Conservation (phyloP, 345 rosid genomes). For the Zanthoxylum bungeanum region DNA sequence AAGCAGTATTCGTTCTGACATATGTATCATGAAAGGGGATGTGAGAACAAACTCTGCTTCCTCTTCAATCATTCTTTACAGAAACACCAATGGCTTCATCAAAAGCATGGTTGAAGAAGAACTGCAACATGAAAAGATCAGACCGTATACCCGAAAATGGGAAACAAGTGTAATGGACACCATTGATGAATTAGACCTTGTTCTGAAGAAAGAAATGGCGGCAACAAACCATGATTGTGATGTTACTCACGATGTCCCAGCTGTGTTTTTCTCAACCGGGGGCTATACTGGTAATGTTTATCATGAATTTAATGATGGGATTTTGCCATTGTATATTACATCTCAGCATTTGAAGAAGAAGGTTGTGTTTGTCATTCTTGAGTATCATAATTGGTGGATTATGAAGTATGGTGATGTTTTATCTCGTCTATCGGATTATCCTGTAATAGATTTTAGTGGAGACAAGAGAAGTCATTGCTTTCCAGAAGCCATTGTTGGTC, state of each 20-base stretch:
- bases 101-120: slow-evolving; percentile 15
- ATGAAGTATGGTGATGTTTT: slow-evolving; percentile 65
- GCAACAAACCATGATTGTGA: slow-evolving; percentile 38
- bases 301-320: slow-evolving; percentile 86
- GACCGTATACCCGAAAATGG: slow-evolving; percentile 90
- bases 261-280: slow-evolving; percentile 78
- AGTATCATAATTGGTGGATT: slow-evolving; percentile 86
- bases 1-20: slow-evolving; percentile 54
- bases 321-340: slow-evolving; percentile 73
- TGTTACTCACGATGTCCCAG: slow-evolving; percentile 60
- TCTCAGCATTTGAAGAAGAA: slow-evolving; percentile 65
- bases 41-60: slow-evolving; percentile 59
- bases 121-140: slow-evolving; percentile 51
- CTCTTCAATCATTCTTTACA: slow-evolving; percentile 58
- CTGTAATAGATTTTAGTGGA: slow-evolving; percentile 48
- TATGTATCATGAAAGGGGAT: slow-evolving; percentile 80
- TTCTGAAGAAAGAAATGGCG: slow-evolving; percentile 28
- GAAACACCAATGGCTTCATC: slow-evolving; percentile 1
- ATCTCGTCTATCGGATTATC: slow-evolving; percentile 53
- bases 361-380: slow-evolving; percentile 76
- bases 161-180: slow-evolving; percentile 70
- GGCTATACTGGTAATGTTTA: slow-evolving; percentile 83
- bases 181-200: slow-evolving; percentile 57
- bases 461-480: slow-evolving; percentile 81
- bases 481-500: slow-evolving; percentile 66